Evolutionary conservation across 1,284 basidiomycete species (phyloP), one percentile per base, ranked within the genome.

Genomic region (Cystobasidium pallidum): DNA sequence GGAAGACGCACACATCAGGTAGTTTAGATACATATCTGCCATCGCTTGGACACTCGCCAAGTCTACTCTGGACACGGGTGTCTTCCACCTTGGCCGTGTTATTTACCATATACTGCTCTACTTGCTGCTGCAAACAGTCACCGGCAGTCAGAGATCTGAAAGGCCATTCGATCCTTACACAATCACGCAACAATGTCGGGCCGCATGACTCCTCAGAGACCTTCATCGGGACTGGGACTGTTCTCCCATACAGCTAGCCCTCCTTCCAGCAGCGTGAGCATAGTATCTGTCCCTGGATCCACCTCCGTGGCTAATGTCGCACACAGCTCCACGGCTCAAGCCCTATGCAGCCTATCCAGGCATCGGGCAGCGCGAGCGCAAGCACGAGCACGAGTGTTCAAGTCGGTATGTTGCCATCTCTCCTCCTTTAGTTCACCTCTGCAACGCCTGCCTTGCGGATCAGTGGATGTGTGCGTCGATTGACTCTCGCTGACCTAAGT

Each of bases 331-430:
- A 36, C 17, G 11, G 19, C 30, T n/a, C 26, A 6, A 36, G 8
- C 21, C 26, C 30, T 39, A 28, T 32, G 32, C n/a, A 21, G 26
- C 63, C 15, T 7, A 26, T 26, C 15, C 26, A 34, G 15, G 61
- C 47, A 36, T 26, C 47, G 28, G 24, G 52, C 65, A 41, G n/a
- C 15, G 26, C 17, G 7, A 61, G 15, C 26, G 26, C 30, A 17
- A 47, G 49, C 65, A 66, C 58, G 26, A 61, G 30, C 55, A 73
- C 72, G 28, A 71, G 70, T 47, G 73, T 74, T 17, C 73, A 74
- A 74, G 73, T 74, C 28, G 73, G 73, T 74, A 51, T 52, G 10
- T 51, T 32, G 19, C 17, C n/a, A 11, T 21, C 26, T 24, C 43
- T 13, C n/a, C 21, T n/a, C 24, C 43, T 51, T 47, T 51, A 24